Base-by-base conservation (phyloP, 2,329 filamentous ascomycete genomes). In the Pestalotiopsis sp. region DNA sequence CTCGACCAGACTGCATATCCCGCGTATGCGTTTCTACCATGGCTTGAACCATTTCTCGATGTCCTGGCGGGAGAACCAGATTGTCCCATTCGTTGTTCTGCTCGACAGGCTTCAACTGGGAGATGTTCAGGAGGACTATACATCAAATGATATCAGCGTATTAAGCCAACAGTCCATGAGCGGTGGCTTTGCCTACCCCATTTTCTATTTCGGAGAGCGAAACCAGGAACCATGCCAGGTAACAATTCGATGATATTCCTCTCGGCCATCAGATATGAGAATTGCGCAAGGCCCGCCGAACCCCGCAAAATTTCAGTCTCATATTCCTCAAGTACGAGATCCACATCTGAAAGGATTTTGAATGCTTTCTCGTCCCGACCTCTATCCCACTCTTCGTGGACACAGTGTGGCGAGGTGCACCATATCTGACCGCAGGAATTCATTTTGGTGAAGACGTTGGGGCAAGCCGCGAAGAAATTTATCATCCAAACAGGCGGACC, bases 331-430 rank as follows among this genome's bases (percentile, higher is more conserved):
- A 49, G 45, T 49, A 49, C 4, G 17, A 49, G 45, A 49, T 49
- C 17, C 14, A 17, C 39, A 45, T 45, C 39, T 12, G 39, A 13
- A 5, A 17, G 4, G 3, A 45, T 17, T 45, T 17, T 45, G 39
- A 4, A 12, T 2, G 3, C 39, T 17, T 14, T 12, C 1, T 12
- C 14, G 12, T 1, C 39, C 12, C 4, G 39, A 45, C 39, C 39
- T 17, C 3, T 14, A 14, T 45, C 14, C 1, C 2, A 17, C 3
- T 1, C 11, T 13, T 45, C 39, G 1, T 2, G 1, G 1, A 1
- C 12, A 45, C 39, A 45, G 3, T 45, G 12, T 45, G 14, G 12
- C 14, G 11, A 1, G 14, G 14, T 2, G 39, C 39, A 45, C 39
- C 39, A 45, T 45, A 5, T 45, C 14, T 2, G 39, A 4, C 0